These are phyloP conservation scores for Leucosporidium yakuticum DNA, from an alignment of 768 basidiomycete species.

Conservation along the genomic window DNA sequence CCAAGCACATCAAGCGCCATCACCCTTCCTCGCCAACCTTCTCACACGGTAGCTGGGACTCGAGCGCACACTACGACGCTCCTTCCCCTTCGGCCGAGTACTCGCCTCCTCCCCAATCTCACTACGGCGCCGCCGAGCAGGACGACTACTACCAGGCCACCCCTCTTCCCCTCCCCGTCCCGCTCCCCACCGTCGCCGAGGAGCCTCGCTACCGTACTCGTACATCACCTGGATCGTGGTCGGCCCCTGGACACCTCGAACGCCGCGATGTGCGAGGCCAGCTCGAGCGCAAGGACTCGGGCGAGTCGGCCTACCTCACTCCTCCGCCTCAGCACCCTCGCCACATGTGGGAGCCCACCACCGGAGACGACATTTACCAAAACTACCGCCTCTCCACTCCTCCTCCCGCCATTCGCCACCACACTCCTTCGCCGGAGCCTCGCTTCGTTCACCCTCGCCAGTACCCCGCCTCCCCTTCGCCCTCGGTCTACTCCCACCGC, in stretches of 20 bases:
- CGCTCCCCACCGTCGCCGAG: neutral
- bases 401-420: no score
- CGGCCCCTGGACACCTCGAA: neutral
- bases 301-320: conserved; percentile 10
- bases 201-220: neutral
- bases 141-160: neutral
- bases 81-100: neutral
- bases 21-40: conserved; percentile 27
- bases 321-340: conserved; percentile 18
- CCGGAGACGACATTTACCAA: no score
- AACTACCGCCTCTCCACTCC: no score
- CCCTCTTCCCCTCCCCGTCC: neutral
- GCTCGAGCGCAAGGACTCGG: no score
- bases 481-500: no score
- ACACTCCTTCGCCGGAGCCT: no score
- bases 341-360: neutral
- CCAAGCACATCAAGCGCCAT: conserved; percentile 43
- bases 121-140: neutral
- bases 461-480: no score
- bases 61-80: neutral
- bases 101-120: neutral
- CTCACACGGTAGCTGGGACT: neutral
- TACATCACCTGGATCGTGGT: neutral
- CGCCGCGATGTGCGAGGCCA: no score
- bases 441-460: no score